Evolutionary conservation across 768 basidiomycete genomes (phyloP).

Genomic region (Boletellus ananiceps): DNA sequence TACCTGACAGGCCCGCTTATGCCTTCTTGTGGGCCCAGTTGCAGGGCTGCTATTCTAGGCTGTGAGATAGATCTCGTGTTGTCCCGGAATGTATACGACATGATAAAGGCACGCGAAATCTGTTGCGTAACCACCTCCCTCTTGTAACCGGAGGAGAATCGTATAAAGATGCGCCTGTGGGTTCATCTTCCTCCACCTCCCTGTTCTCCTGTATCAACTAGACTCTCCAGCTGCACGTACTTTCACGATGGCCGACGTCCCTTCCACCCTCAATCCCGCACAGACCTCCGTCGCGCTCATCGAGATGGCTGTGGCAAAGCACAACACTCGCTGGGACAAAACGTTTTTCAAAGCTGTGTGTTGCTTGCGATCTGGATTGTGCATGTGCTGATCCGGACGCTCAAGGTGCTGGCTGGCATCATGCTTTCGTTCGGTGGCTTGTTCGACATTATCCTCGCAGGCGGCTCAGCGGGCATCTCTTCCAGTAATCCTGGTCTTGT

Average conservation of each 20-base stretch:
- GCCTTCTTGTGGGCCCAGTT: neutral
- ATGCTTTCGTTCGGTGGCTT: constrained; percentile 76
- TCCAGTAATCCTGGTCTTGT: constrained; percentile 60
- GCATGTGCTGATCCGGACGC: neutral
- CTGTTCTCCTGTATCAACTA: constrained; percentile 1
- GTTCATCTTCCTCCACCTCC: neutral
- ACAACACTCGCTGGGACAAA: constrained; percentile 54
- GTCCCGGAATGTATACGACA: neutral
- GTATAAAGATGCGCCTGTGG: constrained; percentile 17
- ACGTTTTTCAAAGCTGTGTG: constrained; percentile 68
- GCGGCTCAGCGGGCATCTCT: constrained; percentile 51
- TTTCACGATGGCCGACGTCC: constrained; percentile 20
- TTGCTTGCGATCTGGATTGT: neutral
- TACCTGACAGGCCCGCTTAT: neutral
- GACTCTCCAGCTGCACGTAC: neutral
- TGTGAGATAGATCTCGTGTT: constrained; percentile 3
- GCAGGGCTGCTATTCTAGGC: neutral
- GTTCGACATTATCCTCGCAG: constrained; percentile 54
- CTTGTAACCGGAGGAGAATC: neutral
- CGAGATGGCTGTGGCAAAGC: constrained; percentile 55
- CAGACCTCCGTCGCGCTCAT: constrained; percentile 57
- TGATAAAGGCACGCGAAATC: neutral
- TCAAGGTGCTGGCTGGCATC: constrained; percentile 61
- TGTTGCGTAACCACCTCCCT: constrained; percentile 7
- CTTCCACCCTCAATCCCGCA: constrained; percentile 52